phyloP scores from a whole-genome alignment of 2,329 filamentous ascomycete genomes.

The Cladosporium velox region DNA sequence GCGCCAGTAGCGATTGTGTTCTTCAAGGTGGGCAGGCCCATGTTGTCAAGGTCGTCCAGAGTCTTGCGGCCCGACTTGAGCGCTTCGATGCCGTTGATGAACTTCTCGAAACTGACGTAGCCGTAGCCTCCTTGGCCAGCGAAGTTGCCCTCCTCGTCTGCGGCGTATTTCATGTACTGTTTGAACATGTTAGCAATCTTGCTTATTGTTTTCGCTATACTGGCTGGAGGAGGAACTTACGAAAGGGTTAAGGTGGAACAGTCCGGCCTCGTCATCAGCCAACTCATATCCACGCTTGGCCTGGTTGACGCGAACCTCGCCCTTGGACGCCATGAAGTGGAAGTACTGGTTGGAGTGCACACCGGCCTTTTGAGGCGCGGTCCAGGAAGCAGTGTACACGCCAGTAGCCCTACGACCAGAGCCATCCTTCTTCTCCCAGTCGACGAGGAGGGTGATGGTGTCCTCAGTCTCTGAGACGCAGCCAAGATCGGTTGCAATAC shows the following conservation, averaged over 20 bases:
- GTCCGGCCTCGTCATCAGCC: constrained; percentile 71
- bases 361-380: constrained; percentile 85
- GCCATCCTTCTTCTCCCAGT: constrained; percentile 76
- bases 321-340: constrained; percentile 83
- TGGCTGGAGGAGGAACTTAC: not conserved
- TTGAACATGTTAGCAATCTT: not conserved
- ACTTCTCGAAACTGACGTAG: constrained; percentile 94
- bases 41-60: constrained; percentile 74
- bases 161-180: constrained; percentile 62
- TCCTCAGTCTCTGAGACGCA: constrained; percentile 84
- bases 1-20: constrained; percentile 92
- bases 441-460: constrained; percentile 86
- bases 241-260: constrained; percentile 82
- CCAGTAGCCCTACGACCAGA: constrained; percentile 74
- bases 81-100: constrained; percentile 80
- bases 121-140: constrained; percentile 88
- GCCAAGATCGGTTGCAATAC: constrained; percentile 75
- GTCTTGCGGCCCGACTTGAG: constrained; percentile 74
- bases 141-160: constrained; percentile 94
- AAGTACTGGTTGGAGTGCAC: constrained; percentile 98
- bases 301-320: constrained; percentile 88
- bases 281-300: constrained; percentile 94
- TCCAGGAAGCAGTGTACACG: constrained; percentile 94
- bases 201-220: not conserved
- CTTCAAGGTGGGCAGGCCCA: constrained; percentile 78